Evolutionary conservation across 1,284 basidiomycete genomes (phyloP).

Genomic region (Puccinia novopanici): DNA sequence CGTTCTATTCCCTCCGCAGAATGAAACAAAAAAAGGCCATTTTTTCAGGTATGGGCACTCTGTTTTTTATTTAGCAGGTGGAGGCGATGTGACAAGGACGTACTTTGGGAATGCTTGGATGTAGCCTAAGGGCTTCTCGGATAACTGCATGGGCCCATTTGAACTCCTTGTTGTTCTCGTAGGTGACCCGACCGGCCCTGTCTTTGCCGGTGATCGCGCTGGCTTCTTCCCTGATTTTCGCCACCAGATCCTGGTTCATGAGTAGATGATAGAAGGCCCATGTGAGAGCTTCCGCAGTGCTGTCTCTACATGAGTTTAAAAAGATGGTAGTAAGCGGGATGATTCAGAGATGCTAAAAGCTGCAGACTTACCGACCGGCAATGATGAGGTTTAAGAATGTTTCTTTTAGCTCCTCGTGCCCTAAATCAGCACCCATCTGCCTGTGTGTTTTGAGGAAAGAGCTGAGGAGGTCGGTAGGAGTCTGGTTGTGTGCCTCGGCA

Average conservation of each 20-base stretch:
- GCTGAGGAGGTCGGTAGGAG: constrained; percentile 19
- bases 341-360: background rate
- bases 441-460: background rate
- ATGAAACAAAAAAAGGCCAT: background rate
- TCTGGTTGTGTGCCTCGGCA: background rate
- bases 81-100: background rate
- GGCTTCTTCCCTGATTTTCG: constrained; percentile 33
- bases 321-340: background rate
- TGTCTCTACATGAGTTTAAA: constrained; percentile 39
- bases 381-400: constrained; percentile 31
- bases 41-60: background rate
- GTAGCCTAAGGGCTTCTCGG: constrained; percentile 53
- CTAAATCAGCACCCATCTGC: constrained; percentile 9
- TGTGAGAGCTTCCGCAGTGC: constrained; percentile 40
- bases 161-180: constrained; percentile 49
- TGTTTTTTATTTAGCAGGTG: background rate
- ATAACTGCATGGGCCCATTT: constrained; percentile 52
- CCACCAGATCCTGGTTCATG: constrained; percentile 30
- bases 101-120: constrained; percentile 52
- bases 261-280: constrained; percentile 47
- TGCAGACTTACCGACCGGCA: constrained; percentile 44
- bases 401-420: constrained; percentile 29
- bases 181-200: constrained; percentile 26
- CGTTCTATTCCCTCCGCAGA: constrained; percentile 24
- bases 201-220: background rate